These are phyloP conservation scores for Clavispora fructus DNA, from an alignment of 805 yeast genomes.

Conservation along the genomic window DNA sequence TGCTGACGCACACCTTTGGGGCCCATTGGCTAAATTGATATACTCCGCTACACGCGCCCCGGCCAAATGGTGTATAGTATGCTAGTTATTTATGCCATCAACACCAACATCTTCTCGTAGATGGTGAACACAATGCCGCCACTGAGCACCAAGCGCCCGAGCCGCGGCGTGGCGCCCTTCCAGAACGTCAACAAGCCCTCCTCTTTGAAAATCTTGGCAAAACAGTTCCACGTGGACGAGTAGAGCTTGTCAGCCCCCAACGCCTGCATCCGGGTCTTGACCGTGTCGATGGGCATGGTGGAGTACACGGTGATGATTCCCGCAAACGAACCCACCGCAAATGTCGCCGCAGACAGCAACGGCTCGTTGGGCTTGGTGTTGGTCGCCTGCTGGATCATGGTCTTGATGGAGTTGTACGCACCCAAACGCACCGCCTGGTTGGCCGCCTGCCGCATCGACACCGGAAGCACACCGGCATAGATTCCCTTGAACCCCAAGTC, in stretches of 20 bases:
- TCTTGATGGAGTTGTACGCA: conserved; percentile 83
- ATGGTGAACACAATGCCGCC: conserved; percentile 98
- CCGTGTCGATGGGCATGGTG: conserved; percentile 94
- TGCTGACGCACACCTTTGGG: background rate
- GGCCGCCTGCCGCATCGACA: conserved; percentile 91
- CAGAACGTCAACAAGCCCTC: conserved; percentile 91
- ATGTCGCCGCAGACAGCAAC: conserved; percentile 72
- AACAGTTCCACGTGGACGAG: conserved; percentile 75
- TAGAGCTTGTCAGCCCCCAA: conserved; percentile 71
- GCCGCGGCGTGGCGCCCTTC: conserved; percentile 97
- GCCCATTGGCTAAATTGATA: background rate
- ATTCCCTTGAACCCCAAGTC: conserved; percentile 83
- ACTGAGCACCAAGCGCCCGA: conserved; percentile 85
- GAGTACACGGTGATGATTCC: conserved; percentile 87
- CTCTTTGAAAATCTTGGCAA: conserved; percentile 68
- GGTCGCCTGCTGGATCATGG: conserved; percentile 65
- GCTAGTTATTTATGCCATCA: conserved; percentile 28
- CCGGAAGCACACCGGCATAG: conserved; percentile 88
- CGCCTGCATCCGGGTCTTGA: conserved; percentile 95
- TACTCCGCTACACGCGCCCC: too few relatives aligned
- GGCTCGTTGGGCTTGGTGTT: conserved; percentile 67
- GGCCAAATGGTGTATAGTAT: too few relatives aligned
- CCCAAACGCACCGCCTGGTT: conserved; percentile 94
- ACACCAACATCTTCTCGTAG: conserved; percentile 78
- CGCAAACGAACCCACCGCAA: conserved; percentile 84